These are phyloP conservation scores for Monosporascus sp. DNA, from an alignment of 2,329 filamentous ascomycete species.

Conservation along the genomic window DNA sequence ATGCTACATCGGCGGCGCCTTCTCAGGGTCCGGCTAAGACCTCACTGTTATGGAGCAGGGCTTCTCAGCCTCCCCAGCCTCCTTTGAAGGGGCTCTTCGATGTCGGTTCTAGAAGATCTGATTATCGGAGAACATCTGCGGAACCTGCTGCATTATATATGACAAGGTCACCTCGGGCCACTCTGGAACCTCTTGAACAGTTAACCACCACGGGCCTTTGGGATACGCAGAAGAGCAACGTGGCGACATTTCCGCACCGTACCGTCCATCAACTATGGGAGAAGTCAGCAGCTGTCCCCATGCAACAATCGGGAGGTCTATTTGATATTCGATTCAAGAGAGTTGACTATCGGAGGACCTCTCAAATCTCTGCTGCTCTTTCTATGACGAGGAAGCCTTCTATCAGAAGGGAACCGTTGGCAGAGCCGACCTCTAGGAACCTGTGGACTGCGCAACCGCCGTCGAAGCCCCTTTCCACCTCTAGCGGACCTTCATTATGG, in stretches of 20 bases:
- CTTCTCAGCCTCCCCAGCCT: conserved; percentile 1
- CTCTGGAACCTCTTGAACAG: conserved; percentile 7
- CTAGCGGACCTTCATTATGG: conserved; percentile 12
- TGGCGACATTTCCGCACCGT: conserved; percentile 3
- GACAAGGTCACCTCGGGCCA: conserved; percentile 20
- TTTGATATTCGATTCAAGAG: conserved; percentile 6
- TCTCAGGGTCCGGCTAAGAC: neutral
- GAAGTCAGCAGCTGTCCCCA: neutral
- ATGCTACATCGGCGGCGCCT: neutral
- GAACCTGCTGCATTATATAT: conserved; percentile 28
- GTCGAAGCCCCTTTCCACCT: neutral
- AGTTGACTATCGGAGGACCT: conserved; percentile 12
- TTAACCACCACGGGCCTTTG: conserved; percentile 17
- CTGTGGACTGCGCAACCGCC: conserved; percentile 13
- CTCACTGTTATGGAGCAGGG: conserved; percentile 14
- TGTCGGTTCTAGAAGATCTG: conserved; percentile 12
- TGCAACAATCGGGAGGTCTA: conserved; percentile 6
- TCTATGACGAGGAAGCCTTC: conserved; percentile 9
- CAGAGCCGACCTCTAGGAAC: conserved; percentile 8
- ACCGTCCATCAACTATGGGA: conserved; percentile 22
- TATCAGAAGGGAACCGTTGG: conserved; percentile 4
- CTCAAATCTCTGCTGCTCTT: conserved; percentile 11
- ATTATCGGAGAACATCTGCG: conserved; percentile 24
- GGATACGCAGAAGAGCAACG: conserved; percentile 4
- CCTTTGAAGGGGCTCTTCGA: conserved; percentile 20